Percentiles rank a stretch among this genome's conserved stretches.
phyloP scores from a whole-genome alignment of 345 rosid species.

The Aquilaria yunnanensis region DNA sequence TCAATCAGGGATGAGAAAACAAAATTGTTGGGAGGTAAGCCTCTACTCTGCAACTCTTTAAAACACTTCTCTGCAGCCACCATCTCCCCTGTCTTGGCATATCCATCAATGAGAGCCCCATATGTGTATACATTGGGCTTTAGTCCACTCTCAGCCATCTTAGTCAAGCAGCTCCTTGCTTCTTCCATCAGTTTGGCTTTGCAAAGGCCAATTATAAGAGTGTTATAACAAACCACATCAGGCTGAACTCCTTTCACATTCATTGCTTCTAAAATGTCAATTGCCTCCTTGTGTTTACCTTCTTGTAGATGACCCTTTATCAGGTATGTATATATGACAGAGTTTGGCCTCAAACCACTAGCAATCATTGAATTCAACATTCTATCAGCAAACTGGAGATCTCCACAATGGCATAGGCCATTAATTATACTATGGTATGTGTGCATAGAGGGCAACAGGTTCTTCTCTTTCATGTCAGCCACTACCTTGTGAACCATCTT shows the following conservation, averaged over 20 bases:
- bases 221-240: constrained; percentile 69
- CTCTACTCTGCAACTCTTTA: constrained; percentile 54
- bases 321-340: constrained; percentile 48
- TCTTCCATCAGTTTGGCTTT: constrained; percentile 70
- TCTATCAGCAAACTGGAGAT: constrained; percentile 39
- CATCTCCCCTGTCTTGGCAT: constrained; percentile 50
- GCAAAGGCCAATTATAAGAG: constrained; percentile 67
- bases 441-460: constrained; percentile 39
- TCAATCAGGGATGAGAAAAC: constrained; percentile 47
- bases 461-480: constrained; percentile 53
- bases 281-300: constrained; percentile 48
- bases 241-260: constrained; percentile 44
- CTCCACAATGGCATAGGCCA: constrained; percentile 47
- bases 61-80: constrained; percentile 50
- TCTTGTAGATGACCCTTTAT: constrained; percentile 51
- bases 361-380: constrained; percentile 50
- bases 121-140: constrained; percentile 66
- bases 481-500: constrained; percentile 34
- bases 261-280: constrained; percentile 50
- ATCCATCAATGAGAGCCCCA: constrained; percentile 58
- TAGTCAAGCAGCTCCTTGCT: constrained; percentile 46
- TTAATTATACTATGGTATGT: constrained; percentile 45
- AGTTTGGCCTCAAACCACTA: constrained; percentile 55
- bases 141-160: constrained; percentile 56
- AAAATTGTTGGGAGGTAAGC: constrained; percentile 52